A percentile compares a stretch with the other conserved stretches of the same genome.
Evolutionary conservation across 2,329 filamentous ascomycete genomes (phyloP).

Genomic region (Sarocladium strictum): DNA sequence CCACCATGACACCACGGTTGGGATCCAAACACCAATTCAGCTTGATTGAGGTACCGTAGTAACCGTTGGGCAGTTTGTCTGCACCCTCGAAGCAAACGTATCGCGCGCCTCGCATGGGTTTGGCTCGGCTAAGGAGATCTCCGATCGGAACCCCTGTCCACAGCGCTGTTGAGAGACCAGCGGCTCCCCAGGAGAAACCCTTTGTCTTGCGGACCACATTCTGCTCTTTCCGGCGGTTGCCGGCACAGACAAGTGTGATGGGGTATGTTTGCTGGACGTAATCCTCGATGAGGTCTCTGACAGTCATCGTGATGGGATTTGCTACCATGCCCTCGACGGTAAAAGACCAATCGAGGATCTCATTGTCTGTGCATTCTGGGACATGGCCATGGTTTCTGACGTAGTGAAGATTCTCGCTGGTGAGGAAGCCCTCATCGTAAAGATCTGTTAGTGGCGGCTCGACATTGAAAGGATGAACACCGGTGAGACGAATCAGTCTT

Average conservation of each 20-base stretch:
- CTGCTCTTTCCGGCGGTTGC: constrained; percentile 88
- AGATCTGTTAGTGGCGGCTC: constrained; percentile 76
- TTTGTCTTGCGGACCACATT: constrained; percentile 87
- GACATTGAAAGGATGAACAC: constrained; percentile 85
- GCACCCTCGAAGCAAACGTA: constrained; percentile 92
- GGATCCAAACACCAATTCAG: constrained; percentile 34
- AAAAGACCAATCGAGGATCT: constrained; percentile 75
- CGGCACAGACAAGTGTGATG: constrained; percentile 84
- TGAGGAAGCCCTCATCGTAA: constrained; percentile 77
- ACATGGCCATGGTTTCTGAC: constrained; percentile 87
- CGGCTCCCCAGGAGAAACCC: constrained; percentile 90
- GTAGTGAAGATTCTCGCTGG: constrained; percentile 82
- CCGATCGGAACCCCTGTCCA: constrained; percentile 78
- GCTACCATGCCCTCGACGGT: constrained; percentile 79
- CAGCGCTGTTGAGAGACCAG: constrained; percentile 77
- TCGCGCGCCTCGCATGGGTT: constrained; percentile 61
- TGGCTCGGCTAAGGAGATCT: constrained; percentile 64
- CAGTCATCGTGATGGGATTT: constrained; percentile 63
- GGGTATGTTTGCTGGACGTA: constrained; percentile 82
- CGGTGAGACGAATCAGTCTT: constrained; percentile 78
- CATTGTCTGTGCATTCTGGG: constrained; percentile 65
- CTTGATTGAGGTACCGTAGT: constrained; percentile 39
- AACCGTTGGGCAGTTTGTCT: constrained; percentile 80
- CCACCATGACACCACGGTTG: constrained; percentile 40
- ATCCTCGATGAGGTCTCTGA: constrained; percentile 65